Base-by-base conservation (phyloP, 768 basidiomycete species). In the Trametes sanguinea region DNA sequence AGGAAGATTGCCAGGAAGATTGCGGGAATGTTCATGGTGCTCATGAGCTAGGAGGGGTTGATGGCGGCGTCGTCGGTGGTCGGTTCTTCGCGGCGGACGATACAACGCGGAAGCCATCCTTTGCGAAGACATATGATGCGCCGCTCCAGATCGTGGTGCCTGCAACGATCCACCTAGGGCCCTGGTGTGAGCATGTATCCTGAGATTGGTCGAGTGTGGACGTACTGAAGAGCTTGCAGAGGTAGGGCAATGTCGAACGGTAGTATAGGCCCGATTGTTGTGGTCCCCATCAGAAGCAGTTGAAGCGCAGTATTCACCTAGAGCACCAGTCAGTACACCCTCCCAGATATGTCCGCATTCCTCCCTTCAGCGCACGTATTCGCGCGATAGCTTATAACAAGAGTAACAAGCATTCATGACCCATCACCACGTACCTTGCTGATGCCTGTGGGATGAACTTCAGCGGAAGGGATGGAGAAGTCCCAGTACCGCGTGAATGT, bases 401-500 rank as follows among this genome's bases (percentile, higher is more conserved):
- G 4, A 8, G 27, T 1, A 1, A 1, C 22, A 22, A 22, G 22
- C 22, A 22, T 22, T 22, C 22, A 1, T 22, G 22, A 22, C 22
- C 22, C 22, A 22, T 30, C 22, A 30, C 22, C 22, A 14, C 71
- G 53, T 51, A 90, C 92, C 80, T 96, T 98, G 80, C 94, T 96
- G 53, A 99, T 95, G n/a, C 75, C 76, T 10, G 97, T 98, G 0
- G 96, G 96, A 33, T 85, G 85, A 11, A 98, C 94, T 75, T 97
- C 95, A 1, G 94, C 96, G 1, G 95, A 96, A 1, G 97, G 94
- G 53, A 97, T 86, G 9, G 92, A 91, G 64, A 97, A 93, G 72
- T 98, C 92, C 92, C 95, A 99, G 75, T 98, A 99, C 37, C 97
- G 85, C 29, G 78, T 73, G 71, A 94, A 89, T 0, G 95, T 97